A percentile compares a stretch with the other conserved stretches of the same genome.
These are phyloP conservation scores for Trichomonascaceae sp. DNA, from an alignment of 1,139 yeast genomes.

Conservation along the genomic window DNA sequence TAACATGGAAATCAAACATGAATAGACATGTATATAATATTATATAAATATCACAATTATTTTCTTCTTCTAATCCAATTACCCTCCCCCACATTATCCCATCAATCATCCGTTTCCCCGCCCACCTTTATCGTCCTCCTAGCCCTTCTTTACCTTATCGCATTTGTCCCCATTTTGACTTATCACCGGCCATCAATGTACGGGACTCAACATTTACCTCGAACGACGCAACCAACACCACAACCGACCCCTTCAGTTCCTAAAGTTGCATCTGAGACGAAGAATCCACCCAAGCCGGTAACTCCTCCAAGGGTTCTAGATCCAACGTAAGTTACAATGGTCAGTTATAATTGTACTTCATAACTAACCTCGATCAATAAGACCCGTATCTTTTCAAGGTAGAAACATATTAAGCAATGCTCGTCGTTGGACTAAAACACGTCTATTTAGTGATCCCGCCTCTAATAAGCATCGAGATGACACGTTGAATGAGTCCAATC, in stretches of 20 bases:
- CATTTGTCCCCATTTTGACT: not conserved
- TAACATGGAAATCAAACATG: no score
- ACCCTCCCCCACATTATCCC: not conserved
- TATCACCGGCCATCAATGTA: not conserved
- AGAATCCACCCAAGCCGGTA: not conserved
- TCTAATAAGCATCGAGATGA: not conserved
- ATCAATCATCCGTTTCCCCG: not conserved
- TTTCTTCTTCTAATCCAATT: not conserved
- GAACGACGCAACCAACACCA: not conserved
- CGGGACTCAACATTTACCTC: not conserved
- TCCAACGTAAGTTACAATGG: not conserved
- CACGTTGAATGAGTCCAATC: not conserved
- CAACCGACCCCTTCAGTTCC: not conserved
- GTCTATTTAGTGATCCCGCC: slow-evolving; percentile 15
- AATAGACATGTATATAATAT: no score
- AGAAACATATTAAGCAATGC: slow-evolving; percentile 24
- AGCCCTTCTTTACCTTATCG: not conserved
- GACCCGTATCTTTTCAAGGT: slow-evolving; percentile 21
- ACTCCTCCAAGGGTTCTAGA: not conserved
- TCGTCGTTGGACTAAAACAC: slow-evolving; percentile 25
- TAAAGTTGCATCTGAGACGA: not conserved
- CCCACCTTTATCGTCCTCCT: not conserved
- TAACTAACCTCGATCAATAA: not conserved
- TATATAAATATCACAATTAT: no score
- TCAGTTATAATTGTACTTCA: not conserved